A percentile compares a stretch with the other conserved stretches of the same genome.
Evolutionary conservation across 495 filamentous ascomycete species (phyloP).

Genomic region (Pyrenula massariospora): DNA sequence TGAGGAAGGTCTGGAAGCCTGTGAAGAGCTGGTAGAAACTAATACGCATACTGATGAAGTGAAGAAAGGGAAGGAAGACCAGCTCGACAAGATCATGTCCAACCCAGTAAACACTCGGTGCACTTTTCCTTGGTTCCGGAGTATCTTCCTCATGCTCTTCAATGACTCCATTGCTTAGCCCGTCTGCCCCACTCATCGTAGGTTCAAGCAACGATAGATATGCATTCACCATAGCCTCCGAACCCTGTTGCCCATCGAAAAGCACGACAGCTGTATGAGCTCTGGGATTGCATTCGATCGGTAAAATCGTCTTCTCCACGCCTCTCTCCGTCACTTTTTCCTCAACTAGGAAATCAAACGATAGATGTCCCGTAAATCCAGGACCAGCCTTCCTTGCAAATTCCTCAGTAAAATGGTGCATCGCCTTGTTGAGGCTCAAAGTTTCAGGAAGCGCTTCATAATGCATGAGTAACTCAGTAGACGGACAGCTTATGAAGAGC

Average conservation of each 20-base stretch:
- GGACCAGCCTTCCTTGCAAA: conserved; percentile 36
- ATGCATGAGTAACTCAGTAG: conserved; percentile 45
- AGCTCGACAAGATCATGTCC: conserved; percentile 45
- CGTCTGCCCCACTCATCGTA: neutral
- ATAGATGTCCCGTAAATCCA: conserved; percentile 56
- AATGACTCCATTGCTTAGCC: neutral
- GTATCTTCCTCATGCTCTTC: neutral
- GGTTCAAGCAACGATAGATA: conserved; percentile 23
- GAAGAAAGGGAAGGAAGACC: conserved; percentile 29
- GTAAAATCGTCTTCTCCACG: conserved; percentile 24
- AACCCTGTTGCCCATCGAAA: conserved; percentile 21
- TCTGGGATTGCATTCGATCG: conserved; percentile 54
- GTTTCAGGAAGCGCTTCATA: conserved; percentile 44
- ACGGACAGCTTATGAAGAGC: conserved; percentile 52
- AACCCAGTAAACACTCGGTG: conserved; percentile 35
- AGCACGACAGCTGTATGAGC: conserved; percentile 47
- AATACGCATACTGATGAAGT: conserved; percentile 5
- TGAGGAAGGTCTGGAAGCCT: neutral
- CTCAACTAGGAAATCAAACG: conserved; percentile 52
- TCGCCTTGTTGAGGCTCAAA: conserved; percentile 39
- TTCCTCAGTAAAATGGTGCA: conserved; percentile 47
- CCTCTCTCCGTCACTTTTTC: conserved; percentile 24
- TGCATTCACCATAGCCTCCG: conserved; percentile 19
- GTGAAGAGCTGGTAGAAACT: neutral
- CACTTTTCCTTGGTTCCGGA: neutral